phyloP scores from a whole-genome alignment of 2,329 filamentous ascomycete species.

The Monosporascus sp. region DNA sequence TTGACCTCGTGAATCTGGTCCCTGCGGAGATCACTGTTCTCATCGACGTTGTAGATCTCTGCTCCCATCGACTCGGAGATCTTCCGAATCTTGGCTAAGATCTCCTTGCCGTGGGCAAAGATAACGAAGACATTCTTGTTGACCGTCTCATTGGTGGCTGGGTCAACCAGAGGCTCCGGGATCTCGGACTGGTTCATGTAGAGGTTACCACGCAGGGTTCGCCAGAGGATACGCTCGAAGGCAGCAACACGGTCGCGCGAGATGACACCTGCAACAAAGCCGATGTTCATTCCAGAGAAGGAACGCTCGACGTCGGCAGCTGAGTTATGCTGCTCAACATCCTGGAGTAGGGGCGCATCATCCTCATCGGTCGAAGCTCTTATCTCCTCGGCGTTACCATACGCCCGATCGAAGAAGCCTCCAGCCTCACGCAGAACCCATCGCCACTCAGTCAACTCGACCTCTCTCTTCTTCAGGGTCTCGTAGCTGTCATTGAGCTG shows the following conservation, averaged over 20 bases:
- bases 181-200: slow-evolving; percentile 99
- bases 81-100: slow-evolving; percentile 97
- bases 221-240: slow-evolving; percentile 96
- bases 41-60: slow-evolving; percentile 92
- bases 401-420: slow-evolving; percentile 93
- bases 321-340: slow-evolving; percentile 76
- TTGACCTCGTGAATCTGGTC: slow-evolving; percentile 99
- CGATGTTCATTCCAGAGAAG: slow-evolving; percentile 98
- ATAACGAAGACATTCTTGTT: slow-evolving; percentile 99
- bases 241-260: slow-evolving; percentile 85
- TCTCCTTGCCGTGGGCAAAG: slow-evolving; percentile 97
- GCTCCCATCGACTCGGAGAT: slow-evolving; percentile 97
- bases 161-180: slow-evolving; percentile 85
- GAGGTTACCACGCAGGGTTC: slow-evolving; percentile 91
- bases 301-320: slow-evolving; percentile 70
- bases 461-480: slow-evolving; percentile 94
- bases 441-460: slow-evolving; percentile 95
- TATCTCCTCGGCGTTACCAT: slow-evolving; percentile 95
- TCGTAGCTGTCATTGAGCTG: slow-evolving; percentile 98
- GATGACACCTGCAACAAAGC: slow-evolving; percentile 95
- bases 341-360: slow-evolving; percentile 87
- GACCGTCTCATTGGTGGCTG: slow-evolving; percentile 83
- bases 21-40: slow-evolving; percentile 90
- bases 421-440: slow-evolving; percentile 96
- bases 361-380: slow-evolving; percentile 84